Conservation (phyloP, 1,284 basidiomycete genomes). For the Coniophora puteana region DNA sequence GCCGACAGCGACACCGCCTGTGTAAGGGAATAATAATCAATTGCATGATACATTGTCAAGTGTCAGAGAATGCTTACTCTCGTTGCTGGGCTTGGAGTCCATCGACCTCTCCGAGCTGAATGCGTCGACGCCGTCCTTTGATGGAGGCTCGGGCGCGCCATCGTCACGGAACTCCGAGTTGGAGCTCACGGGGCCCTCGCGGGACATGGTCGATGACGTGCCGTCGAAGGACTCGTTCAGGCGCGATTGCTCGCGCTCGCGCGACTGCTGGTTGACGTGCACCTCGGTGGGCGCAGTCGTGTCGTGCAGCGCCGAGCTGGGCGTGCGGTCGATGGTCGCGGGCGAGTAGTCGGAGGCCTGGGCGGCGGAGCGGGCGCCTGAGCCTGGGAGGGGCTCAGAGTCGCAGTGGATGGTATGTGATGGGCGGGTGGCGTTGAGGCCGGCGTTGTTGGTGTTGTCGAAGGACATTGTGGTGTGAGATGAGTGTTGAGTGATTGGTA, state of each 20-base stretch:
- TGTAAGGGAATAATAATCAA: too few species aligned
- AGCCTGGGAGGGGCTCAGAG: conserved; percentile 8
- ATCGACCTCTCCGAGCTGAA: neutral
- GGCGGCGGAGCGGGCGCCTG: neutral
- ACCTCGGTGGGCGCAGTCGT: neutral
- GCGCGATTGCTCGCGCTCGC: too few species aligned
- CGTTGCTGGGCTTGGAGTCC: neutral
- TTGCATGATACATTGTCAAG: neutral
- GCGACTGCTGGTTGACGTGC: too few species aligned
- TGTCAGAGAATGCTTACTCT: conserved; percentile 4
- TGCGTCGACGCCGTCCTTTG: neutral
- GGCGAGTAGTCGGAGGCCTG: conserved; percentile 3
- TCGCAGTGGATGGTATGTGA: conserved; percentile 10
- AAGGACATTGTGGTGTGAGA: neutral
- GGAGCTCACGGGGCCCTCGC: too few species aligned
- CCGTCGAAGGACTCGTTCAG: too few species aligned
- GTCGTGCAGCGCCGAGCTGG: neutral
- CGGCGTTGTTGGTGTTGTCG: conserved; percentile 3
- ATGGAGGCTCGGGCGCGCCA: neutral
- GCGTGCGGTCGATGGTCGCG: conserved; percentile 4
- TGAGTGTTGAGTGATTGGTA: neutral
- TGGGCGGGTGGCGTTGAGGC: conserved; percentile 3
- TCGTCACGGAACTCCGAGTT: neutral
- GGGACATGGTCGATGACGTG: too few species aligned
- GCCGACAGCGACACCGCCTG: conserved; percentile 42